Base-by-base conservation (phyloP, 2,329 filamentous ascomycete species). In the Verruconis gallopava region DNA sequence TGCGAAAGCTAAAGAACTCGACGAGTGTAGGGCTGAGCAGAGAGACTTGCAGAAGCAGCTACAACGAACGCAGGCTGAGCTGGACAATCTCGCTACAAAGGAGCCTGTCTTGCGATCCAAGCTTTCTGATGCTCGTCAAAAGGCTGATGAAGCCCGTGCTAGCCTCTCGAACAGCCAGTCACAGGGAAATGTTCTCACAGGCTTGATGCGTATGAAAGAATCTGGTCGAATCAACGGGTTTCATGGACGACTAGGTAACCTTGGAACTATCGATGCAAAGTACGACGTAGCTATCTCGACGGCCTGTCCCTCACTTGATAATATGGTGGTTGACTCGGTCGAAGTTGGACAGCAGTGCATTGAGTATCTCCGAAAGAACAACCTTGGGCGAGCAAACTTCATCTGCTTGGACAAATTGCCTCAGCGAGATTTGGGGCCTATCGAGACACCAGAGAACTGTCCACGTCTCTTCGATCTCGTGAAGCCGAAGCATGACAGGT, bases 221-320 rank as follows among this genome's bases (percentile, higher is more conserved):
- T 95, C 91, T 17, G 91, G 91, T 11, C 82, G 91, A 58, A 93
- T 98, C 48, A 88, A 95, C 54, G 91, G 93, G 2, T 98, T 98
- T 63, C 86, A 98, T 54, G 91, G 91, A 19, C 79, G 91, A 21
- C 77, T 98, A 3, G 93, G 91, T 6, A 95, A 96, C 51, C 73
- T 98, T 1, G 91, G 91, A 34, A 79, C 84, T 1, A 98, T 98
- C 50, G 88, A 98, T 53, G 73, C 84, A 56, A 85, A 84, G 61
- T 98, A 93, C 59, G 91, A 98, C 54, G 77, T 98, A 34, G 91
- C 91, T n/a, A 94, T 98, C 46, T 98, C 93, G 0, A 98, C 91
- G 0, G 93, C 91, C 9, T 96, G 91, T 51, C 79, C 84, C 36
- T 74, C 82, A 2, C 74, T 98, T 6, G 85, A 98, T 61, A 94